A percentile compares a stretch with the other conserved stretches of the same genome.
These are phyloP conservation scores for Micractinium sp. DNA, from an alignment of 139 green algal genomes.

Conservation along the genomic window DNA sequence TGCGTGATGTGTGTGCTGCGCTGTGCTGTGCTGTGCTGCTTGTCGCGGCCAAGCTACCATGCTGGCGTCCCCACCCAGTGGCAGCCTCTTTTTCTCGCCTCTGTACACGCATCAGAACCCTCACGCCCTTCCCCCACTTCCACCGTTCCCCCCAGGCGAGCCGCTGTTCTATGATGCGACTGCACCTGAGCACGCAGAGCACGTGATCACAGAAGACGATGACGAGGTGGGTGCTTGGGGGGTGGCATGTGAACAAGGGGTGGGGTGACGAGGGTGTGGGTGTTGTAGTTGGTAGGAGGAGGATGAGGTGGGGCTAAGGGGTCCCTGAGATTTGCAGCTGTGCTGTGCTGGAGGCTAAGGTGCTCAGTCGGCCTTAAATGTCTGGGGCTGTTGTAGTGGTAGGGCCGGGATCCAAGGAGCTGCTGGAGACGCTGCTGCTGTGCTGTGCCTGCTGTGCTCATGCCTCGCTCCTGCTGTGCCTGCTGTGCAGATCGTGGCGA, in stretches of 20 bases:
- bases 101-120: no score
- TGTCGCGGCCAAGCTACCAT: no score
- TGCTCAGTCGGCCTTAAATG: no score
- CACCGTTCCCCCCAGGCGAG: slow-evolving; percentile 2
- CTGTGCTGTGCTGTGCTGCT: no score
- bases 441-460: background rate
- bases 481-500: slow-evolving; percentile 85
- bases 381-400: slow-evolving; percentile 57
- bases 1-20: no score
- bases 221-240: slow-evolving; percentile 10
- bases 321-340: slow-evolving; percentile 98
- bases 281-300: background rate
- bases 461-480: background rate
- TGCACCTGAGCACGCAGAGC: background rate
- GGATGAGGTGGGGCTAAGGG: background rate
- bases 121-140: background rate
- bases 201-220: slow-evolving; percentile 40
- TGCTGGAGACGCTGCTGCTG: slow-evolving; percentile 87
- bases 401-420: slow-evolving; percentile 99
- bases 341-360: slow-evolving; percentile 89
- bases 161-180: slow-evolving; percentile 40
- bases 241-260: background rate
- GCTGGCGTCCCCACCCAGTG: no score
- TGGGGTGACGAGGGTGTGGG: background rate
- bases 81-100: no score